Conservation (phyloP, 257 asterid species). For the Vinca minor region DNA sequence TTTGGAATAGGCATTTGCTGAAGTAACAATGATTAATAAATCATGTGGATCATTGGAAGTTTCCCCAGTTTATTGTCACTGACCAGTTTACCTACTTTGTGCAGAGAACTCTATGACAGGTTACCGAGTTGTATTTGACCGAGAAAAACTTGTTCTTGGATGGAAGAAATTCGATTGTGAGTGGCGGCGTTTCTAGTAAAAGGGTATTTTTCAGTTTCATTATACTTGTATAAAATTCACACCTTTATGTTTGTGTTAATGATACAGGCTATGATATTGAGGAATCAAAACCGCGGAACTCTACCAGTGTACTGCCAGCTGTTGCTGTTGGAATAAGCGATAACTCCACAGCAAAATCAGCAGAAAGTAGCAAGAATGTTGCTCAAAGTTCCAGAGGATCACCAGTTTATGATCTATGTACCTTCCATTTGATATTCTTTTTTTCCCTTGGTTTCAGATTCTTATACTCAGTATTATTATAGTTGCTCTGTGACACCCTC, state of each 20-base stretch:
- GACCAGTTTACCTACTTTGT: conserved; percentile 1
- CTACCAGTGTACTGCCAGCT: conserved; percentile 43
- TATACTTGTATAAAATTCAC: background rate
- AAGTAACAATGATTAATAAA: background rate
- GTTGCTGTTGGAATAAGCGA: conserved; percentile 30
- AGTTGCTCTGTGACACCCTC: conserved; percentile 13
- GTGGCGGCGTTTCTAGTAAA: conserved; percentile 20
- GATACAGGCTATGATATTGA: conserved; percentile 58
- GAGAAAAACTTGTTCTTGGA: conserved; percentile 75
- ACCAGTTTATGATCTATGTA: conserved; percentile 18
- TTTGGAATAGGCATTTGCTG: background rate
- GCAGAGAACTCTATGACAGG: conserved; percentile 87
- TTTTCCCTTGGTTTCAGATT: conserved; percentile 18
- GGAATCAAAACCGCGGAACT: conserved; percentile 31
- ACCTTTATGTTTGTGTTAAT: background rate
- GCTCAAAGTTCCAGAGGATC: conserved; percentile 29
- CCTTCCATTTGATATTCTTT: conserved; percentile 15
- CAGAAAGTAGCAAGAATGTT: conserved; percentile 17
- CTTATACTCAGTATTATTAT: conserved; percentile 16
- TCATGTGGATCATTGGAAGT: background rate
- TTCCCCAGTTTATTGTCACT: background rate
- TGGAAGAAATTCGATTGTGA: conserved; percentile 68
- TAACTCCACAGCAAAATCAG: conserved; percentile 22
- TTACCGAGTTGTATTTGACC: conserved; percentile 70
- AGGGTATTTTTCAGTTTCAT: background rate